Conservation (phyloP, 2,329 filamentous ascomycete genomes). For the Piedraia hortae region DNA sequence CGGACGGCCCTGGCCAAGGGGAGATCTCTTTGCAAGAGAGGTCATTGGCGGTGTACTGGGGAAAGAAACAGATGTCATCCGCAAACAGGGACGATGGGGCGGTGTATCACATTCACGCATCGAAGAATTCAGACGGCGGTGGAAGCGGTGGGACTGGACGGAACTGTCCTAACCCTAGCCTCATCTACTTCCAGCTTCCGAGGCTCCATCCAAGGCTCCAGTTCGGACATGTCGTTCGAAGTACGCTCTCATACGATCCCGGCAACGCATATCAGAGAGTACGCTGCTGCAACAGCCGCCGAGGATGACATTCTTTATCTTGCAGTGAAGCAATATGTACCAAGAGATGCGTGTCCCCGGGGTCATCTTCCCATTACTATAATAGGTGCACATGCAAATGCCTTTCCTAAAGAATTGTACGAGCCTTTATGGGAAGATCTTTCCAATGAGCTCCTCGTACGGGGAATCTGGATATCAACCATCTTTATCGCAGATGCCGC, state of each 20-base stretch:
- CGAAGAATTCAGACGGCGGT: constrained; percentile 56
- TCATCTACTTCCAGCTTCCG: too few species aligned
- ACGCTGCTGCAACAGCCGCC: constrained; percentile 41
- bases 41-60: constrained; percentile 82
- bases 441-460: constrained; percentile 25
- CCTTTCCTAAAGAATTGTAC: constrained; percentile 86
- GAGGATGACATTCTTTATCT: constrained; percentile 52
- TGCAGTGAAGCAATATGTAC: constrained; percentile 69
- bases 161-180: too few species aligned
- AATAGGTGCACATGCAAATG: constrained; percentile 70
- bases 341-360: constrained; percentile 34
- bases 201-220: too few species aligned
- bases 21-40: constrained; percentile 80
- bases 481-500: constrained; percentile 86
- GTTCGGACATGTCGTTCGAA: too few species aligned
- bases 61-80: constrained; percentile 52
- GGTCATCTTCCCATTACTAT: constrained; percentile 62
- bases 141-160: constrained; percentile 86
- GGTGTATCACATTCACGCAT: constrained; percentile 33
- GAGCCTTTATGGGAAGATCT: constrained; percentile 80
- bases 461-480: constrained; percentile 41
- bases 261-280: constrained; percentile 59
- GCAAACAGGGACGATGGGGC: constrained; percentile 69
- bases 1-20: constrained; percentile 54
- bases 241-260: constrained; percentile 48